Conservation (phyloP, 257 asterid genomes). For the Lycium ferocissimum region DNA sequence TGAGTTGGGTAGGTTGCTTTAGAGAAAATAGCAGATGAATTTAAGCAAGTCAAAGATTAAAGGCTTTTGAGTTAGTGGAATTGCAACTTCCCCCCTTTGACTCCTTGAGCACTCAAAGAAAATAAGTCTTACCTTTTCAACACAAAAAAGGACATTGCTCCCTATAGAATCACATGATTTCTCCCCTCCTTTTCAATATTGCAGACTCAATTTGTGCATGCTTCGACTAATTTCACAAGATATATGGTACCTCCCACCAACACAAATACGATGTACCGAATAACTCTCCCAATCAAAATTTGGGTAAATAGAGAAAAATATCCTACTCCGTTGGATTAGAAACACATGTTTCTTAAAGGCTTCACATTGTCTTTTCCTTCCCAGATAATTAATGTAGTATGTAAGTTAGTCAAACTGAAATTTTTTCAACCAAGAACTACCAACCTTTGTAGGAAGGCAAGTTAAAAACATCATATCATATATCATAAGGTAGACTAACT, state of each 20-base stretch:
- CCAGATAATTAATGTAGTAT: background rate
- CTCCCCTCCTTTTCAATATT: too few relatives aligned
- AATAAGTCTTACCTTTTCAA: background rate
- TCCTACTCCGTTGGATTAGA: background rate
- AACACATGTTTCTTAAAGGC: background rate
- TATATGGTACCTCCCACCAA: too few relatives aligned
- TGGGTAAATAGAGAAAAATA: too few relatives aligned
- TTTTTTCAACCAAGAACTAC: background rate
- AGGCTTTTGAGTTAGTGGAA: background rate
- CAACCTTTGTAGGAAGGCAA: background rate
- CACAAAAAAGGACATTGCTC: background rate
- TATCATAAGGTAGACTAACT: background rate
- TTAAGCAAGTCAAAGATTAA: background rate
- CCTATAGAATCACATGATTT: background rate
- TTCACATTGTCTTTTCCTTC: background rate
- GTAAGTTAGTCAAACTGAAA: background rate
- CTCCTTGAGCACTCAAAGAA: background rate
- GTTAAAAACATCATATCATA: background rate
- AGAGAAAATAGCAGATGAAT: background rate
- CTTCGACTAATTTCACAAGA: too few relatives aligned
- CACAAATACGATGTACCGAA: too few relatives aligned
- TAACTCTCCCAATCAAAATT: too few relatives aligned
- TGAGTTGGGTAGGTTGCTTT: constrained; percentile 1
- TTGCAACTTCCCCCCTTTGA: background rate
- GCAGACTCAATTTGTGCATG: too few relatives aligned